Conservation (phyloP, 2,329 filamentous ascomycete genomes). For the Magnaporthiopsis incrustans region DNA sequence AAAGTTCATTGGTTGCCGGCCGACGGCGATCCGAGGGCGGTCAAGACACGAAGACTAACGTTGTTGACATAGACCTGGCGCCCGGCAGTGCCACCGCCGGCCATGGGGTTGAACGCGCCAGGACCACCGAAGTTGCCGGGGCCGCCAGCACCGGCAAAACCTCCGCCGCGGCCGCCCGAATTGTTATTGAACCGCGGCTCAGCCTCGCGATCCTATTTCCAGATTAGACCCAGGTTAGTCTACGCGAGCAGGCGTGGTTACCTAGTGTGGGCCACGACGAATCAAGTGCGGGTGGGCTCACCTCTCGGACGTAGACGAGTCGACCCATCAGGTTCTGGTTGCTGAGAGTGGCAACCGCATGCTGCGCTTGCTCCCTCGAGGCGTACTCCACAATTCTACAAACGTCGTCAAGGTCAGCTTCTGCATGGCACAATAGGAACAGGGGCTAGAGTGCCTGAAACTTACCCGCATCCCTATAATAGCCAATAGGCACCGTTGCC, state of each 20-base stretch:
- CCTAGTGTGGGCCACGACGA: neutral
- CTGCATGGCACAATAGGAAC: neutral
- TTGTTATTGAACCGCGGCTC: slow-evolving; percentile 91
- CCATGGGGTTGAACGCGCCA: slow-evolving; percentile 47
- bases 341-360: slow-evolving; percentile 93
- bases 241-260: neutral
- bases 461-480: slow-evolving; percentile 99
- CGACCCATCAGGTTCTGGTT: slow-evolving; percentile 99
- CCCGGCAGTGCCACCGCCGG: slow-evolving; percentile 46
- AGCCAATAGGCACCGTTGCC: slow-evolving; percentile 70
- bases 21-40: slow-evolving; percentile 13
- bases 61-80: slow-evolving; percentile 97
- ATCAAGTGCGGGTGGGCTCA: slow-evolving; percentile 31
- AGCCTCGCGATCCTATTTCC: slow-evolving; percentile 79
- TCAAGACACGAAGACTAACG: slow-evolving; percentile 56
- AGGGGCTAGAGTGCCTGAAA: slow-evolving; percentile 17
- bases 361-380: slow-evolving; percentile 97
- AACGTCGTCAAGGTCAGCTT: slow-evolving; percentile 1
- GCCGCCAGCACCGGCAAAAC: slow-evolving; percentile 43
- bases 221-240: neutral
- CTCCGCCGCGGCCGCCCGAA: slow-evolving; percentile 50
- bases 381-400: slow-evolving; percentile 99
- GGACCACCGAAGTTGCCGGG: slow-evolving; percentile 23
- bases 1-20: slow-evolving; percentile 4
- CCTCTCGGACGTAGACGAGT: slow-evolving; percentile 97